Evolutionary conservation across 305 asterid species (phyloP), one percentile per base, ranked within the genome.

Genomic region (Solanum aculeatissimum): DNA sequence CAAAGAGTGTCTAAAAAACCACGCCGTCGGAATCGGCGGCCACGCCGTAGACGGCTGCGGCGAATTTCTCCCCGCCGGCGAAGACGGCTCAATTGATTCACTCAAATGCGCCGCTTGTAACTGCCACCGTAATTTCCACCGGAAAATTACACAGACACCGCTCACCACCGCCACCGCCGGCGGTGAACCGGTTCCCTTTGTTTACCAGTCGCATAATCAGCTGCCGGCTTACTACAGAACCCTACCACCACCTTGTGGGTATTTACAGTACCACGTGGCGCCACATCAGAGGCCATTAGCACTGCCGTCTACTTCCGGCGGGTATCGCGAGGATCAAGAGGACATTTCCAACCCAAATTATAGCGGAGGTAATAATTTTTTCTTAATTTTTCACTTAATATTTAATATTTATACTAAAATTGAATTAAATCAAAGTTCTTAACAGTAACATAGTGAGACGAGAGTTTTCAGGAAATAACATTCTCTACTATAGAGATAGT

Each of bases 1-100:
- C 84, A 87, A 86, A 81, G 91, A 89, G 45, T 89, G 91, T 32
- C 86, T 87, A 29, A 89, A 89, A 83, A 89, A 89, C 77, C 91
- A 89, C 79, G 91, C 91, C 80, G 88, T 88, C 15, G 5, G 87
- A 8, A 85, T 89, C 82, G 91, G 91, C 43, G 91, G 91, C 27
- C 87, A 84, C 83, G 89, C 89, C 19, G 88, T 89, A 15, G 91
- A 89, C 66, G 91, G 91, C 6, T 89, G 91, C 72, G 89, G 91
- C 32, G 91, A 89, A 63, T 89, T 89, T 66, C 86, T 89, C 86
- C 89, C 91, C 4, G 80, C 88, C 55, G 89, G 89, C 9, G 89
- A 87, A 78, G 89, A 87, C 6, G 91, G 91, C 3, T 62, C 84
- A 11, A 63, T 89, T 23, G 91, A 87, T 69, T 89, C 89, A 8